phyloP scores from a whole-genome alignment of 2,329 filamentous ascomycete genomes.

The Harringtonia lauricola region DNA sequence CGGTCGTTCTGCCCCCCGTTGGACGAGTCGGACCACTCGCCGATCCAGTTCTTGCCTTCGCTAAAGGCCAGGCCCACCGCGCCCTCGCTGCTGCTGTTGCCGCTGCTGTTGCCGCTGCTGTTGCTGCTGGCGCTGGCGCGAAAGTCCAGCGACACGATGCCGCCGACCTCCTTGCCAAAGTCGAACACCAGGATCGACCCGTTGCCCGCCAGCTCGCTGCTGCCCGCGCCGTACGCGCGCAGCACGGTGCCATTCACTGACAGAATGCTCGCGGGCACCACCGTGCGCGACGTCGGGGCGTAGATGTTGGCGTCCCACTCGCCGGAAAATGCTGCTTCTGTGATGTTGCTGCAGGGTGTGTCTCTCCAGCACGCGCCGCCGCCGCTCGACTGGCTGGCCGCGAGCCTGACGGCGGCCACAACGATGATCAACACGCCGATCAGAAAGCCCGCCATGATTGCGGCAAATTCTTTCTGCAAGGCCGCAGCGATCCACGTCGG shows the following conservation, averaged over 20 bases:
- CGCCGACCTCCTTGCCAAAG: conserved; percentile 47
- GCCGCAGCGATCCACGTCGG: too few species aligned
- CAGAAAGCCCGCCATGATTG: too few species aligned
- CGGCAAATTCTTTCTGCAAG: too few species aligned
- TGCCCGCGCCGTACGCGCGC: not conserved
- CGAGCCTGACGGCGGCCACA: too few species aligned
- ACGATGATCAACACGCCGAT: too few species aligned
- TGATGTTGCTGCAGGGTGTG: conserved; percentile 35
- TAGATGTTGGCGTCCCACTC: conserved; percentile 48
- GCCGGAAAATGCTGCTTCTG: conserved; percentile 39
- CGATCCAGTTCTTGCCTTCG: conserved; percentile 35
- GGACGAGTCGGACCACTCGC: conserved; percentile 34
- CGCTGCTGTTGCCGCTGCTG: too few species aligned
- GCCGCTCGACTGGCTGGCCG: not conserved
- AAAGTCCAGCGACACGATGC: conserved; percentile 41
- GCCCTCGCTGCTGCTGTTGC: conserved; percentile 18
- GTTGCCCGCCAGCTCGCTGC: conserved; percentile 23
- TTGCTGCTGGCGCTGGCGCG: not conserved
- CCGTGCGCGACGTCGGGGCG: conserved; percentile 38
- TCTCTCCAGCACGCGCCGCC: conserved; percentile 38
- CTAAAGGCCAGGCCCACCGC: conserved; percentile 34
- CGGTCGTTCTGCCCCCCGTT: conserved; percentile 30
- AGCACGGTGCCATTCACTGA: conserved; percentile 13
- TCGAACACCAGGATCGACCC: conserved; percentile 45
- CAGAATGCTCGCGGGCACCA: conserved; percentile 33